Evolutionary conservation across 441 rosid species (phyloP), one percentile per base, ranked within the genome.

Genomic region (Erodium moschatum): DNA sequence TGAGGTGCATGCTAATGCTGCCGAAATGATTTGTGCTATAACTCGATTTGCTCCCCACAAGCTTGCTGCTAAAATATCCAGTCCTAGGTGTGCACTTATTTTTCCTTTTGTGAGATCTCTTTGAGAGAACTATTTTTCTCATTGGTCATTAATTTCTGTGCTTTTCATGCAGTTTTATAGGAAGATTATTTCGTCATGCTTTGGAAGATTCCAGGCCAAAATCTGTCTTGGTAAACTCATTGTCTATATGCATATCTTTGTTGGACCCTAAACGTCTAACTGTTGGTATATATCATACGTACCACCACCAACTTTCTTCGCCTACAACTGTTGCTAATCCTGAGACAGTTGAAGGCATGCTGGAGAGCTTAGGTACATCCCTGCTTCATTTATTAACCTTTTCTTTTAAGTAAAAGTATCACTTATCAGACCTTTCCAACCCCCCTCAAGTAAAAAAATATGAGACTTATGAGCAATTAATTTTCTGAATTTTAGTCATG

Each of bases 1-100:
- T 16, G 95, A 93, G 82, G 98, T 90, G 74, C 98, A 90, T 85
- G 86, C 92, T 69, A 93, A 93, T 76, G 84, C 91, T 48, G 97
- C 98, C 67, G 98, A 93, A 85, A 80, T 87, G 13, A 89, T 90
- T 11, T 93, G 96, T 82, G 83, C 96, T 50, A 88, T 90, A 60
- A 85, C 97, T 46, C 82, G 95, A 81, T 87, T 79, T 76, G 97
- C 96, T 71, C 95, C 95, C 54, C 89, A 89, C n/a, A 85, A 87
- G 69, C 92, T 93, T 80, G 88, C 91, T 67, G 79, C 88, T 63
- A 89, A 90, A 81, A 82, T 90, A 62, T 85, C 90, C 58, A 85
- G 91, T 81, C 91, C 97, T 64, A 82, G 80, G 98, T 93, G 78
- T 15, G 48, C 67, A 13, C 61, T 80, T 69, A 13, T 60, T 77